Evolutionary conservation across 352 stramenopile species (phyloP), one percentile per base, ranked within the genome.

Genomic region (Phytopythium mirpurense): DNA sequence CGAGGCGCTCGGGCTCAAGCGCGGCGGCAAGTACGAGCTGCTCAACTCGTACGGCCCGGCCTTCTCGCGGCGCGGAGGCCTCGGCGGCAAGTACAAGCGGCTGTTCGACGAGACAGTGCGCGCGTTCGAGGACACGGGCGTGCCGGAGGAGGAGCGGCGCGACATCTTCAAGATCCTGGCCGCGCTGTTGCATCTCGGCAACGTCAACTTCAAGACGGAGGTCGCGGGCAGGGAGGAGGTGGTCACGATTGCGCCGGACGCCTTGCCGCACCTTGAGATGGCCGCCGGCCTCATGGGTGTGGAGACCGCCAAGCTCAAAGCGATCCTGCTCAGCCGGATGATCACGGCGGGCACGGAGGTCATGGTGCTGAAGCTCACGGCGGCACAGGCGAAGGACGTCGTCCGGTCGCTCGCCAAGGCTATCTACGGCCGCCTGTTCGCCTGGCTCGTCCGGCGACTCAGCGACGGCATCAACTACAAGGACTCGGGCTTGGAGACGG

Each of bases 391-490:
- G 47, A 89, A 86, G 29, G 96, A 98, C 54, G 93, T 93, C 9
- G 86, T 88, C 29, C 86, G 97, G 54, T 97, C 96, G 0, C 73
- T 99, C 1, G 92, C 95, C 14, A 99, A 99, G 63, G 86, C 94
- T 12, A 93, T 98, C 11, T 99, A 99, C 61, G 90, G 87, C 8
- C 83, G 88, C 2, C 70, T 99, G 2, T 99, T 99, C 70, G 84
- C 89, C 29, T 98, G 90, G 75, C 86, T 99, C 42, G 96, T 99
- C 5, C 65, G 72, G 9, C 78, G 84, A 26, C 57, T 95, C 24
- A 92, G 78, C 51, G 80, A 90, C 40, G 75, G 78, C n/a, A 93
- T 90, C 47, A 90, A 91, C 49, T 88, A 79, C 49, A 72, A 61
- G 29, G 69, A 88, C 21, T 74, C 60, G n/a, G 48, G 54, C 23